Evolutionary conservation across 1,284 basidiomycete species (phyloP).

Genomic region (Boletus sp.): DNA sequence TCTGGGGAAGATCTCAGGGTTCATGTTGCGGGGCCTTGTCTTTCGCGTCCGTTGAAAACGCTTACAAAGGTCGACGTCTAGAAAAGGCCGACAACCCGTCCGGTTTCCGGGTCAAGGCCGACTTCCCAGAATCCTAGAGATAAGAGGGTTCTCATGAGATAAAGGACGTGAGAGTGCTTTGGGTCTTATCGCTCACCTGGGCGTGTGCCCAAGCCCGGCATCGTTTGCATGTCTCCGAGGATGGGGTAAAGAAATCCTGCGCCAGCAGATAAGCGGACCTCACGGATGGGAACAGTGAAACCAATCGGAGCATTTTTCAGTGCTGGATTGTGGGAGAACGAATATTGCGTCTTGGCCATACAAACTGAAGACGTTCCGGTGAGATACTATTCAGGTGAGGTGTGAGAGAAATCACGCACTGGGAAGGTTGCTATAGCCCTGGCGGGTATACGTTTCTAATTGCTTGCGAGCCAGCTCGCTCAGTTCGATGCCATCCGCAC

Average conservation of each 20-base stretch:
- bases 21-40: not conserved
- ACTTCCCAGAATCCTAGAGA: conserved; percentile 79
- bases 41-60: conserved; percentile 34
- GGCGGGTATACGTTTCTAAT: conserved; percentile 88
- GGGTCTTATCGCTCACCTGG: conserved; percentile 55
- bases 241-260: conserved; percentile 97
- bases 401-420: conserved; percentile 50
- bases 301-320: conserved; percentile 88
- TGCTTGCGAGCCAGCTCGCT: conserved; percentile 83
- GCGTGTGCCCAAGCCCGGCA: conserved; percentile 95
- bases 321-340: conserved; percentile 93
- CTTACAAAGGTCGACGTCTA: conserved; percentile 35
- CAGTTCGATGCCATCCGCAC: conserved; percentile 85
- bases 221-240: conserved; percentile 94
- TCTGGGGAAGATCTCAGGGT: conserved; percentile 17
- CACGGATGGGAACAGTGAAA: conserved; percentile 92
- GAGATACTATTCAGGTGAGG: conserved; percentile 5
- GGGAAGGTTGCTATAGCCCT: conserved; percentile 80
- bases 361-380: conserved; percentile 56
- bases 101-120: conserved; percentile 71
- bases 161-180: not conserved
- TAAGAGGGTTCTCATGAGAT: conserved; percentile 17
- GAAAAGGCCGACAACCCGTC: conserved; percentile 74
- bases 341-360: conserved; percentile 99
- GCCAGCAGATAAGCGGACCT: conserved; percentile 87